A percentile compares a stretch with the other conserved stretches of the same genome.
phyloP scores from a whole-genome alignment of 2,329 filamentous ascomycete genomes.

The Colletotrichum horii region DNA sequence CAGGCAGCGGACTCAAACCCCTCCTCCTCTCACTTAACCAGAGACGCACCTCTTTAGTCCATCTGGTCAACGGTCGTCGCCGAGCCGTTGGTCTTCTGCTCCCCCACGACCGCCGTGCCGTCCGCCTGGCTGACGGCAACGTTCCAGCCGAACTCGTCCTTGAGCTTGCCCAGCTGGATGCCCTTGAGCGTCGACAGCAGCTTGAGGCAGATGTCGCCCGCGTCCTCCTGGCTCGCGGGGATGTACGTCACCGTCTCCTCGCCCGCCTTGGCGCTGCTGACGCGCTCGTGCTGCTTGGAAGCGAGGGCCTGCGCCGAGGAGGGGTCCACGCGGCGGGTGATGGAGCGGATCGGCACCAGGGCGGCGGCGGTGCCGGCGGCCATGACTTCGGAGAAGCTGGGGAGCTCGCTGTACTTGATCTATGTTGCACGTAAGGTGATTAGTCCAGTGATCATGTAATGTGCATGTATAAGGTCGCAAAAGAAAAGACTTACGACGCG shows the following conservation, averaged over 20 bases:
- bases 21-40: not conserved
- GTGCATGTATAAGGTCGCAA: too few relatives aligned
- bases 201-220: conserved; percentile 75
- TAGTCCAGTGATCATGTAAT: not conserved
- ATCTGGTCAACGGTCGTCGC: conserved; percentile 37
- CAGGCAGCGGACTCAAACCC: not conserved
- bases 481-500: conserved; percentile 70
- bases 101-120: conserved; percentile 40
- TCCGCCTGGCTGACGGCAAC: conserved; percentile 51
- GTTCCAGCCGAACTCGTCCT: conserved; percentile 81
- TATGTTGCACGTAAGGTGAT: conserved; percentile 30
- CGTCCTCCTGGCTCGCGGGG: conserved; percentile 63
- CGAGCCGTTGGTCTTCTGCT: conserved; percentile 24
- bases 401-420: conserved; percentile 68
- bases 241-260: conserved; percentile 63
- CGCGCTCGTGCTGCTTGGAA: conserved; percentile 38
- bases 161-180: conserved; percentile 81
- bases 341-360: conserved; percentile 89
- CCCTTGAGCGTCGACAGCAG: conserved; percentile 80
- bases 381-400: conserved; percentile 73
- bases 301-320: conserved; percentile 44
- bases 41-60: conserved; percentile 24
- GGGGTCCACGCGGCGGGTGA: conserved; percentile 67
- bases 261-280: conserved; percentile 39
- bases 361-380: conserved; percentile 92